Base-by-base conservation (phyloP, 1,284 basidiomycete species). In the Cutaneotrichosporon sp. region DNA sequence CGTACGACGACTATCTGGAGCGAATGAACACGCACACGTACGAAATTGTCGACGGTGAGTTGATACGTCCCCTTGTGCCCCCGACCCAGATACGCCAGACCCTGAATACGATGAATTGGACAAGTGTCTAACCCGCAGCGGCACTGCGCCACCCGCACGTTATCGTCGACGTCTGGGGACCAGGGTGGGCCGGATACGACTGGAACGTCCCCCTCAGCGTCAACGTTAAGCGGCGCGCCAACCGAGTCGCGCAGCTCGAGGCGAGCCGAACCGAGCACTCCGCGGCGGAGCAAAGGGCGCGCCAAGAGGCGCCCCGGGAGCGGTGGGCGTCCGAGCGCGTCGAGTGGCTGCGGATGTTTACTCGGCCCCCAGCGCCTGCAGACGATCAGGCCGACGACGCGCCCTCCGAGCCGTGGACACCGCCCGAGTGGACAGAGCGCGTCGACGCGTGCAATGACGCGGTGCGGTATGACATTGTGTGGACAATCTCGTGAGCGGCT, bases 11-110 rank as follows among this genome's bases (percentile, higher is more conserved):
- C 62, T 80, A 79, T 60, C 68, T 80, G 9, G 75, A 77, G 59
- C 63, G 77, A 10, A 78, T 79, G 76, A 79, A 79, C 66, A 75
- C 77, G 8, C 75, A 78, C 64, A 78, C 75, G 4, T 79, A 76
- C 62, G 78, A 79, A 59, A 75, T 79, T 50, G 72, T 78, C 45
- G 78, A 79, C 59, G 71, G 70, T 71, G 38, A 51, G 66, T 61
- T 8, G 13, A 33, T n/a, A 18, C 10, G 5, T 29, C 29, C 29
- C n/a, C n/a, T n/a, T n/a, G n/a, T n/a, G n/a, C n/a, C 29, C 29
- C 29, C 9, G 29, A n/a, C n/a, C n/a, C n/a, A n/a, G n/a, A n/a
- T n/a, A n/a, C n/a, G n/a, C n/a, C n/a, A n/a, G 29, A 29, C 29
- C 29, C 29, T 29, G 29, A 29, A 29, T 9, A n/a, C n/a, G n/a